Conservation (phyloP, 108 stramenopile species). For the Cyclostephanos invisitatus region DNA sequence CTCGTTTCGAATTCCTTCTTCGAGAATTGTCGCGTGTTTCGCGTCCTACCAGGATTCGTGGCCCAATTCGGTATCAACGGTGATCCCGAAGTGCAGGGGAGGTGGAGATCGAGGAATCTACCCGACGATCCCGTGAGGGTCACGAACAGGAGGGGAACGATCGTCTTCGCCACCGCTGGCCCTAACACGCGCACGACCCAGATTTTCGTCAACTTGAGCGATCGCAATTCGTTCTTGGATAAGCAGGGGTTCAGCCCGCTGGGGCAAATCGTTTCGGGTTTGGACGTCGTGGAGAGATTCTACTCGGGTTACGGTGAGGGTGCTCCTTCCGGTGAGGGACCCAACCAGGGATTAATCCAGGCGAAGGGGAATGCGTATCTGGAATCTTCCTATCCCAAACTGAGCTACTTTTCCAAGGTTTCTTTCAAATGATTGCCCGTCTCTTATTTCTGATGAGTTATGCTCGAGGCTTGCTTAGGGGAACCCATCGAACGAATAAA, state of each 20-base stretch:
- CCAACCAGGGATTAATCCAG: conserved; percentile 83
- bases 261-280: conserved; percentile 87
- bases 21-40: conserved; percentile 81
- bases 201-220: conserved; percentile 81
- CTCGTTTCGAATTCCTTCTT: conserved; percentile 63
- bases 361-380: conserved; percentile 77
- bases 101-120: conserved; percentile 62
- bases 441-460: background rate
- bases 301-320: conserved; percentile 93
- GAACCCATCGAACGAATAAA: background rate
- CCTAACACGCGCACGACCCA: conserved; percentile 90
- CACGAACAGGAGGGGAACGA: conserved; percentile 78
- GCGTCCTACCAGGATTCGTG: conserved; percentile 89
- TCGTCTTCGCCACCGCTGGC: conserved; percentile 92
- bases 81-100: conserved; percentile 66
- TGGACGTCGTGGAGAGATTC: conserved; percentile 86
- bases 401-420: conserved; percentile 77
- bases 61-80: conserved; percentile 93
- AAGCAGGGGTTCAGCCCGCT: conserved; percentile 92
- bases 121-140: conserved; percentile 88
- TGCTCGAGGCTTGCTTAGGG: background rate
- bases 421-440: conserved; percentile 17
- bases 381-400: conserved; percentile 69
- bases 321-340: conserved; percentile 76
- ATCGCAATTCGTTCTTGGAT: conserved; percentile 87